Percentiles rank a stretch among this genome's conserved stretches.
These are phyloP conservation scores for Sugiyamaella paludigena DNA, from an alignment of 1,139 yeast species.

Conservation along the genomic window DNA sequence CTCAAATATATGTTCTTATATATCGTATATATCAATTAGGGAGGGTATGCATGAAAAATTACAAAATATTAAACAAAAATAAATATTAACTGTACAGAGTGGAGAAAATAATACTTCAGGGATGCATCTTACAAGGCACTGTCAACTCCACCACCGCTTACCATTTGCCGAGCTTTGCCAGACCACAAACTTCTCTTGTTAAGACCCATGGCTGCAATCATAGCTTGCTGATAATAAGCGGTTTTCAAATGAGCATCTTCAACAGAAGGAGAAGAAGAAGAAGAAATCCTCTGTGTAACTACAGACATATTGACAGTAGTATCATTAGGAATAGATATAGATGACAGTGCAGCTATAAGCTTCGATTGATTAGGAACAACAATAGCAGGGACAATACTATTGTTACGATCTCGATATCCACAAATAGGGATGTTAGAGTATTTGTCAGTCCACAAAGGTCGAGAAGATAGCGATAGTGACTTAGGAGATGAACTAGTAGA, in stretches of 20 bases:
- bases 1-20: too few species aligned
- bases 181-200: conserved; percentile 48
- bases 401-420: conserved; percentile 27
- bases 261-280: conserved; percentile 1
- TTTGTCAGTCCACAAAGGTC: conserved; percentile 19
- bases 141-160: conserved; percentile 32
- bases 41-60: background rate
- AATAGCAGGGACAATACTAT: conserved; percentile 10
- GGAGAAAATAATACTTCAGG: conserved; percentile 7
- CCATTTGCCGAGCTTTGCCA: conserved; percentile 57
- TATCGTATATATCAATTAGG: conserved; percentile 1
- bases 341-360: conserved; percentile 23
- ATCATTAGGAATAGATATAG: conserved; percentile 17
- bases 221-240: conserved; percentile 31
- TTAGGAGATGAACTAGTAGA: conserved; percentile 12
- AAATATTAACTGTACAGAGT: conserved; percentile 9
- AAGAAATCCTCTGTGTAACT: background rate
- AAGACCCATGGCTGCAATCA: conserved; percentile 35
- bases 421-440: conserved; percentile 26
- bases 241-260: conserved; percentile 14
- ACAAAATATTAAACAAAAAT: background rate
- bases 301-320: background rate
- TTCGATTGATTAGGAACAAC: conserved; percentile 15
- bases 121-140: conserved; percentile 15
- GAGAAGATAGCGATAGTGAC: conserved; percentile 16